Evolutionary conservation across 306 rosid genomes (phyloP).

Genomic region (Acmispon strigosus): DNA sequence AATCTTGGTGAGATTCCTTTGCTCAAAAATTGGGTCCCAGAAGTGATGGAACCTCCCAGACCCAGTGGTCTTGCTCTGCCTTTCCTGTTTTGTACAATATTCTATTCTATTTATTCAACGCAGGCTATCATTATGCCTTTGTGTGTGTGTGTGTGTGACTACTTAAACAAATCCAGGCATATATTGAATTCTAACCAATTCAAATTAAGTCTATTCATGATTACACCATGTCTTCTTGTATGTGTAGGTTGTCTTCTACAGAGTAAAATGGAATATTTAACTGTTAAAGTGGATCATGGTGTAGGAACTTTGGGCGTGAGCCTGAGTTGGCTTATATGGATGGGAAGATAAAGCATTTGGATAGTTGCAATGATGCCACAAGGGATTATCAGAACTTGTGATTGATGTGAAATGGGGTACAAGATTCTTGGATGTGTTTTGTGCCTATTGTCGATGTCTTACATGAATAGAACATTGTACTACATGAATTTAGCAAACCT

Average conservation of each 20-base stretch:
- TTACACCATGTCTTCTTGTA: neutral
- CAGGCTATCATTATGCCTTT: slow-evolving; percentile 6
- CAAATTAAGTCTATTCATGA: neutral
- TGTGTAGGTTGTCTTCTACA: neutral
- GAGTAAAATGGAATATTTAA: slow-evolving; percentile 9
- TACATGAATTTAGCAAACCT: too few species aligned
- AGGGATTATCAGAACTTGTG: neutral
- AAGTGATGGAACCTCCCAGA: neutral
- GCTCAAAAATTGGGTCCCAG: slow-evolving; percentile 21
- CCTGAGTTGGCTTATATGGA: slow-evolving; percentile 8
- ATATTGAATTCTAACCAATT: neutral
- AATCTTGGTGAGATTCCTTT: neutral
- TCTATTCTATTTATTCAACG: neutral
- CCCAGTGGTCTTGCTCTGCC: neutral
- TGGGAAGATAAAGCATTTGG: neutral
- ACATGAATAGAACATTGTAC: too few species aligned
- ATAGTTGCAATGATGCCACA: neutral
- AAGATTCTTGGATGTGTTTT: too few species aligned
- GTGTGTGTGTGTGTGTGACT: neutral
- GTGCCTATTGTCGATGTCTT: neutral
- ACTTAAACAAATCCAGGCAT: neutral
- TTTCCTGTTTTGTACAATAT: neutral
- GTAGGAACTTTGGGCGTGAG: neutral
- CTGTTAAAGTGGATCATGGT: neutral
- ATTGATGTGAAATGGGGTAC: too few species aligned